Evolutionary conservation across 129 eudicot genomes (phyloP).

Genomic region (Lactuca saligna): DNA sequence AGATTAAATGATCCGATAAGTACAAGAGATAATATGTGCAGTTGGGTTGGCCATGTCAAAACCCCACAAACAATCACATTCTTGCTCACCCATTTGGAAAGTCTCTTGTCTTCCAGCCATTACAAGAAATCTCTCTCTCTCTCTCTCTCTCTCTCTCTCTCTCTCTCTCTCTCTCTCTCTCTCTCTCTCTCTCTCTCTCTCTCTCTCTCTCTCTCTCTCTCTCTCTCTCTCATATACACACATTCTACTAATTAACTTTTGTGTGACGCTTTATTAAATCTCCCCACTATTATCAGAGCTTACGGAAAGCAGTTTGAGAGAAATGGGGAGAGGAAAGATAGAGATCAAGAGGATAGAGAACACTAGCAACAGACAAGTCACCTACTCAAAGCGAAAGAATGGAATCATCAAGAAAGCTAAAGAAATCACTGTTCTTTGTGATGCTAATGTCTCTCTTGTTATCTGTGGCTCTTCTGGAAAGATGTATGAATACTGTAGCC

Average conservation of each 20-base stretch:
- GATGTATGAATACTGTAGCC: slow-evolving; percentile 81
- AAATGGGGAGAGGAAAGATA: slow-evolving; percentile 83
- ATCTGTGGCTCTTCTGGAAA: slow-evolving; percentile 73
- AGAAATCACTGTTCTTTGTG: slow-evolving; percentile 93
- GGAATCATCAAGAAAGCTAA: slow-evolving; percentile 91
- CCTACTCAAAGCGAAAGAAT: slow-evolving; percentile 79
- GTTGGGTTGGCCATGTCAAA: slow-evolving; percentile 50
- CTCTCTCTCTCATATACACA: background rate
- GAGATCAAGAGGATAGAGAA: slow-evolving; percentile 91
- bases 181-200: background rate
- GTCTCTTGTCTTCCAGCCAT: slow-evolving; percentile 55
- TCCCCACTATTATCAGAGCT: slow-evolving; percentile 13
- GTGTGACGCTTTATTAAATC: slow-evolving; percentile 3
- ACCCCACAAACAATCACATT: slow-evolving; percentile 38
- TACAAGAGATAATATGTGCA: slow-evolving; percentile 28
- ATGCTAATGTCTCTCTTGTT: slow-evolving; percentile 77
- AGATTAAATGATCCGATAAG: slow-evolving; percentile 24
- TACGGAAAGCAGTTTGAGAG: background rate
- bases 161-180: slow-evolving; percentile 2
- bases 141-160: background rate
- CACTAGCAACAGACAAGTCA: slow-evolving; percentile 88
- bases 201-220: too few species aligned
- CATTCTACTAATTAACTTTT: slow-evolving; percentile 2
- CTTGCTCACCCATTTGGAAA: slow-evolving; percentile 41
- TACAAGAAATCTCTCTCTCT: slow-evolving; percentile 39